Base-by-base conservation (phyloP, 192 early-diverging fungal species). In the Backusella westeae region DNA sequence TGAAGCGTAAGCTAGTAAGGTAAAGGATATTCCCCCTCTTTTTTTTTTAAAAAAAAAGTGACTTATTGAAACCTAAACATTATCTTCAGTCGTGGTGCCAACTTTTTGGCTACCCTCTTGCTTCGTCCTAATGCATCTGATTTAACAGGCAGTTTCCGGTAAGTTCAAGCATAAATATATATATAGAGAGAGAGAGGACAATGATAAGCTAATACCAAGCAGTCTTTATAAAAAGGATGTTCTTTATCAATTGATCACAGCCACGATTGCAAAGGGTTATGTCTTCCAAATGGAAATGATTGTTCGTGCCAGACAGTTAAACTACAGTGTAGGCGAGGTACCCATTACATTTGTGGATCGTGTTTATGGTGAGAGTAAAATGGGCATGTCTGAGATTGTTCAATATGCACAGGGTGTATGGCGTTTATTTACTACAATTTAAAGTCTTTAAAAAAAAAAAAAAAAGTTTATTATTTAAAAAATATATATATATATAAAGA, bases 201-300 rank as follows among this genome's bases (percentile, higher is more conserved):
- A 4, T 9, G 34, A 34, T 32, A 32, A 32, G 2, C 42, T 39
- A 23, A 8, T 6, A 6, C 44, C 17, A 2, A 35, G 38, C 36
- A 91, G 95, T 38, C 84, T 99, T 39, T 99, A 99, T 86, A 96
- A 96, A 87, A 96, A 95, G 84, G 87, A 93, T 17, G 96, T 96
- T 3, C 85, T 99, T 39, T 81, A 88, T 66, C 84, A 91, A 81
- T 87, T 99, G 80, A 99, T 99, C 75, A 85, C 89, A 34, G 91
- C 92, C 1, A 96, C 94, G 7, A 89, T 97, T 41, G 96, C 96
- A 67, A 98, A 98, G 84, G 97, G 97, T 14, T 99, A 99, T 77
- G 96, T 98, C 29, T 99, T 99, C 88, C 97, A 99, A 84, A 98
- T 98, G 96, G 97, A 99, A 81, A 98, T 99, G 95, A 99, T 99